Percentiles rank a stretch among this genome's conserved stretches.
These are phyloP conservation scores for Papiliotrema nemorosa DNA, from an alignment of 1,284 basidiomycete genomes.

Conservation along the genomic window DNA sequence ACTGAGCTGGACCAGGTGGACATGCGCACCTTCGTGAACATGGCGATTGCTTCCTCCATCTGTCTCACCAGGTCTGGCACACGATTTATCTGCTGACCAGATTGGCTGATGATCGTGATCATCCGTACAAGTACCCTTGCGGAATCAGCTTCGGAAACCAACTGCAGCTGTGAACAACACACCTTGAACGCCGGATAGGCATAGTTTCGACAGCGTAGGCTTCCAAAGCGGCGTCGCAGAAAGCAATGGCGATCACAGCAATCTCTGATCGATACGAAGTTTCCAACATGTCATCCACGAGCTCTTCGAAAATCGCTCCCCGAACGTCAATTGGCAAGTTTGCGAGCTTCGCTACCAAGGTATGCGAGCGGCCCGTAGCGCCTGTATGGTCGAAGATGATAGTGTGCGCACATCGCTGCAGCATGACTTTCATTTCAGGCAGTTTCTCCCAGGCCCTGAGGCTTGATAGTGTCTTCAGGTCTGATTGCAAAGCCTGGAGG, in stretches of 20 bases:
- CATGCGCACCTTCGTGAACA: not conserved
- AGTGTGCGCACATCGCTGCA: not conserved
- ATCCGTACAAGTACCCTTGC: conserved; percentile 16
- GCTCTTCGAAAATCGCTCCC: conserved; percentile 25
- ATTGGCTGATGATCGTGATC: too few relatives aligned
- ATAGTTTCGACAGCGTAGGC: conserved; percentile 26
- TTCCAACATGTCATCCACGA: conserved; percentile 21
- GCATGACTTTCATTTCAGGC: too few relatives aligned
- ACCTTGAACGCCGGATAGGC: conserved; percentile 36
- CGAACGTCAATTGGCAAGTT: not conserved
- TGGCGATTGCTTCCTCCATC: not conserved
- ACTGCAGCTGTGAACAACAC: conserved; percentile 10
- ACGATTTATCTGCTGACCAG: too few relatives aligned
- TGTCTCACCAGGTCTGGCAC: not conserved
- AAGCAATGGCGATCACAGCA: conserved; percentile 16
- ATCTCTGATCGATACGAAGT: conserved; percentile 24
- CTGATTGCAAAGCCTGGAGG: not conserved
- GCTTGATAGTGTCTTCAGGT: not conserved
- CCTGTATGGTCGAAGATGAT: not conserved
- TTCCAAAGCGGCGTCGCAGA: conserved; percentile 23
- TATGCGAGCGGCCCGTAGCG: not conserved
- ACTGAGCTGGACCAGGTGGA: too few relatives aligned
- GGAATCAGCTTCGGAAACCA: conserved; percentile 13
- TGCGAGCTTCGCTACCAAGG: not conserved
- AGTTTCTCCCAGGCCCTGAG: too few relatives aligned